These are phyloP conservation scores for Pistacia vera DNA, from an alignment of 345 rosid genomes.

Conservation along the genomic window DNA sequence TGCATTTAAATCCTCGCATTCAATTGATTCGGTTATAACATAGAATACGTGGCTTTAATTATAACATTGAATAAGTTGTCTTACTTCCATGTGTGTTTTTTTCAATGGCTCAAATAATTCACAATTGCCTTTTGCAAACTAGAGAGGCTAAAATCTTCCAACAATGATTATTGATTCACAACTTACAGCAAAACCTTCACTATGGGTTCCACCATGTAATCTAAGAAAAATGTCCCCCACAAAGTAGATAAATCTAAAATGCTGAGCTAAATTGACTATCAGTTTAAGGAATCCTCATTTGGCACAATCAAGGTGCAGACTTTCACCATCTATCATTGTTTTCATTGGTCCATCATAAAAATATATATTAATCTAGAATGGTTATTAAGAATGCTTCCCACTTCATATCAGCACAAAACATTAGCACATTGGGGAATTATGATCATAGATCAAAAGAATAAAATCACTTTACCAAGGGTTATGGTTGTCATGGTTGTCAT, in stretches of 20 bases:
- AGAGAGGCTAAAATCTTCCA: not conserved
- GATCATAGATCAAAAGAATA: too few species aligned
- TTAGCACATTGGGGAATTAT: not conserved
- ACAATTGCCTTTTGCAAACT: not conserved
- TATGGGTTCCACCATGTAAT: not conserved
- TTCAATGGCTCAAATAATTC: not conserved
- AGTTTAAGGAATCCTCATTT: not conserved
- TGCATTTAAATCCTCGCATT: not conserved
- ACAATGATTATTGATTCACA: not conserved
- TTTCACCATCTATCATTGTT: not conserved
- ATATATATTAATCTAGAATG: not conserved
- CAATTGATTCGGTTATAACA: not conserved
- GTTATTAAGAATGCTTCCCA: not conserved
- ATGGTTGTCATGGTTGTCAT: too few species aligned
- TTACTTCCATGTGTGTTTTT: not conserved
- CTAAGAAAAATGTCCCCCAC: not conserved
- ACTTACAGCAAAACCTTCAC: not conserved
- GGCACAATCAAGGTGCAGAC: not conserved
- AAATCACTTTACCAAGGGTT: not conserved
- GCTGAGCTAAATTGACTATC: not conserved
- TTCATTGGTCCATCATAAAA: not conserved
- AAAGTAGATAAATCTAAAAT: not conserved
- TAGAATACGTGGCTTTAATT: not conserved
- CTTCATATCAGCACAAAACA: not conserved
- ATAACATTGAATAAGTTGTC: not conserved